Percentiles rank a stretch among this genome's conserved stretches.
phyloP scores from a whole-genome alignment of 352 stramenopile genomes.

The Chloridella minuta region DNA sequence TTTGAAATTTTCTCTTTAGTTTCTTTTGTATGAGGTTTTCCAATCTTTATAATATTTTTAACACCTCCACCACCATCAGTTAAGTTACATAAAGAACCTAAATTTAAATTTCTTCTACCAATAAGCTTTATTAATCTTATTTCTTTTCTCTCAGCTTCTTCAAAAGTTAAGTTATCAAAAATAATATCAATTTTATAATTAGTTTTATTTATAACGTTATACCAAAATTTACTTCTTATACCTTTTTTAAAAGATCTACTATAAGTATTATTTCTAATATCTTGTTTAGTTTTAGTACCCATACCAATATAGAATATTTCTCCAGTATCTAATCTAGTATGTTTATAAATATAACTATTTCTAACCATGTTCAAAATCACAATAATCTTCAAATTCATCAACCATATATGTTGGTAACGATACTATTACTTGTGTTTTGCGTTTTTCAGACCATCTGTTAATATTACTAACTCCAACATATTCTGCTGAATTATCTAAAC shows the following conservation, averaged over 20 bases:
- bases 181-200: no score
- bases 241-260: neutral
- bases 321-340: neutral
- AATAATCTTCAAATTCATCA: constrained; percentile 4
- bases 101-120: no score
- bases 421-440: neutral
- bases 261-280: neutral
- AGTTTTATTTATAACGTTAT: neutral
- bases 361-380: constrained; percentile 8
- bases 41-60: no score
- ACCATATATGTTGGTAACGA: neutral
- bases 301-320: constrained; percentile 11
- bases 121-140: no score
- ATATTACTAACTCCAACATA: neutral
- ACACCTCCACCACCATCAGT: no score
- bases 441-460: neutral
- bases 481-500: neutral
- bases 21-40: no score
- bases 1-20: no score
- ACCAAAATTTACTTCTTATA: neutral
- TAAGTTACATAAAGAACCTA: no score
- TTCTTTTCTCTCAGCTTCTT: no score
- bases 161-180: no score
- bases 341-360: constrained; percentile 6
- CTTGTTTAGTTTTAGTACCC: neutral